These are phyloP conservation scores for Gracilaria vermiculophylla DNA, from an alignment of 23 red algal species.

Conservation along the genomic window DNA sequence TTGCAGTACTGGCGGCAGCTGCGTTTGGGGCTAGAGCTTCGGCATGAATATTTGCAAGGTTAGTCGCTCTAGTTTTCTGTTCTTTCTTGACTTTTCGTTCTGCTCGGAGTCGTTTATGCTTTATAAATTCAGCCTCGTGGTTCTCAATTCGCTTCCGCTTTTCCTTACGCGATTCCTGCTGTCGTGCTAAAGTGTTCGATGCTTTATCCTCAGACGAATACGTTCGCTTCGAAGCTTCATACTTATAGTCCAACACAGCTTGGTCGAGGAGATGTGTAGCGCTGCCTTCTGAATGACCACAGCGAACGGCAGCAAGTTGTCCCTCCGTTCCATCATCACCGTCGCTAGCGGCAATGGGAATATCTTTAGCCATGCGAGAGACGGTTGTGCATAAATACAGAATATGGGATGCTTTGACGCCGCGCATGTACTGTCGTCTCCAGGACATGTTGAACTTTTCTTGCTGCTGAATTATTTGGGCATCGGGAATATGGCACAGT, in stretches of 20 bases:
- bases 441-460: background rate
- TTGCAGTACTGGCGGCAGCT: background rate
- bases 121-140: background rate
- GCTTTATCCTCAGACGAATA: background rate
- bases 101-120: background rate
- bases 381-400: no score
- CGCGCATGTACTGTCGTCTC: constrained; percentile 8
- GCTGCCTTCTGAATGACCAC: constrained; percentile 11
- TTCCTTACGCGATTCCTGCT: background rate
- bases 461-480: background rate
- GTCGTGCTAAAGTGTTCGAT: background rate
- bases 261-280: constrained; percentile 11
- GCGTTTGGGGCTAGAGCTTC: constrained; percentile 25
- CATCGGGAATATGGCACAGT: background rate
- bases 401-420: background rate
- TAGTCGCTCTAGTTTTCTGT: background rate
- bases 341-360: background rate
- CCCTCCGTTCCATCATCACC: background rate
- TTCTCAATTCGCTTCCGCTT: background rate
- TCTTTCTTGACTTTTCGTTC: background rate
- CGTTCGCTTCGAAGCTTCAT: background rate
- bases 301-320: no score
- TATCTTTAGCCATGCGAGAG: background rate
- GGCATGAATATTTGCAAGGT: background rate
- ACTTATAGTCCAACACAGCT: constrained; percentile 27